phyloP scores from a whole-genome alignment of 805 yeast genomes.

The Komagataella ulmi region DNA sequence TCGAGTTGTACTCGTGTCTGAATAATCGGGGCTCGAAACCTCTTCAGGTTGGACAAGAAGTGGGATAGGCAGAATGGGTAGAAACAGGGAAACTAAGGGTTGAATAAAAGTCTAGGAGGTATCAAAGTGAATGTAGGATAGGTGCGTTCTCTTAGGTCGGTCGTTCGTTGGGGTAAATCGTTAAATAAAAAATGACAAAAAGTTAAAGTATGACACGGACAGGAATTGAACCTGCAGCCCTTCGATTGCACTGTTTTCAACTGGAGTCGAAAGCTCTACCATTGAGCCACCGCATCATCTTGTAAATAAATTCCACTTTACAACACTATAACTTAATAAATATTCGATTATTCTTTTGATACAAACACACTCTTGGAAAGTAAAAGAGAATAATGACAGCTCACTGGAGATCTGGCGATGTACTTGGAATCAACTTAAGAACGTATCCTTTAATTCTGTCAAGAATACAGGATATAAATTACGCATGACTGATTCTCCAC shows the following conservation, averaged over 20 bases:
- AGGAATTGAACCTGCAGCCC: conserved; percentile 84
- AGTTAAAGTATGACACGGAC: conserved; percentile 50
- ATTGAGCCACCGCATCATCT: conserved; percentile 42
- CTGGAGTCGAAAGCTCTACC: conserved; percentile 75
- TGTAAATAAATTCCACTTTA: not conserved
- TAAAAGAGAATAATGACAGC: too few relatives aligned
- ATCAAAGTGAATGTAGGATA: too few relatives aligned
- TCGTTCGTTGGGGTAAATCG: too few relatives aligned
- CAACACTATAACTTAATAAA: not conserved
- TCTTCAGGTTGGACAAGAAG: not conserved
- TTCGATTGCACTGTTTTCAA: conserved; percentile 41
- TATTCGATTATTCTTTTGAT: too few relatives aligned
- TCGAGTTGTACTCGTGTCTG: not conserved
- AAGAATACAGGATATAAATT: too few relatives aligned
- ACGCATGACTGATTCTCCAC: too few relatives aligned
- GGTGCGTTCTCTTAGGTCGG: too few relatives aligned
- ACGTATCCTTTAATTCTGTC: too few relatives aligned
- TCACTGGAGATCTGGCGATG: too few relatives aligned
- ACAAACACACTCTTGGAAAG: too few relatives aligned
- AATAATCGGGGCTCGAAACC: not conserved
- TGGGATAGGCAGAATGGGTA: not conserved
- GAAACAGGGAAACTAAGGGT: not conserved
- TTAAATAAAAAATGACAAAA: conserved; percentile 2
- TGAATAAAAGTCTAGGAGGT: not conserved
- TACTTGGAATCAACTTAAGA: too few relatives aligned